These are phyloP conservation scores for Thymus quinquecostatus DNA, from an alignment of 257 asterid species.

Conservation along the genomic window DNA sequence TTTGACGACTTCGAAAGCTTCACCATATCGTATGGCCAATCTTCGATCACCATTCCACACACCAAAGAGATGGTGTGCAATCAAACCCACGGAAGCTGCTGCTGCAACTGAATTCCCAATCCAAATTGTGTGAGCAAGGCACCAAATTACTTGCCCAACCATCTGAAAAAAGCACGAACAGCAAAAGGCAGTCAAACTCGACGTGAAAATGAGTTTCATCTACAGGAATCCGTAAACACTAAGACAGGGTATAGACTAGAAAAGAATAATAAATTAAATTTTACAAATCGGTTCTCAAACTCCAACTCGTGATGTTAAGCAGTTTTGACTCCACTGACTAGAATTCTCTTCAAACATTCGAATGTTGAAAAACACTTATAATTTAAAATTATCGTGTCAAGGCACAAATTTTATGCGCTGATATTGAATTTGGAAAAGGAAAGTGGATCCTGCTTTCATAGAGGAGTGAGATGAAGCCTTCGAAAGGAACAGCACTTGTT, in stretches of 20 bases:
- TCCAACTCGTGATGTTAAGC: background rate
- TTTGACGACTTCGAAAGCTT: conserved; percentile 79
- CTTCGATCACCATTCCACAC: conserved; percentile 98
- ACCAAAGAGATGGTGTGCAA: conserved; percentile 92
- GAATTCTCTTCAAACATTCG: too few species aligned
- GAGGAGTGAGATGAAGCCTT: too few species aligned
- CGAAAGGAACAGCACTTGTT: background rate
- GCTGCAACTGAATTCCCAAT: conserved; percentile 88
- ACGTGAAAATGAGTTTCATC: background rate
- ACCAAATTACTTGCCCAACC: conserved; percentile 98
- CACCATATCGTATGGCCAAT: conserved; percentile 74
- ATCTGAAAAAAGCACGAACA: conserved; percentile 42
- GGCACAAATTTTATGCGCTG: background rate
- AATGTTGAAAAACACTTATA: background rate
- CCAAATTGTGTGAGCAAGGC: conserved; percentile 94
- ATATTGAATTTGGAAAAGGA: background rate
- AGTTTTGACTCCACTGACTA: background rate
- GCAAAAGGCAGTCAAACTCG: background rate
- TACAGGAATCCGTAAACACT: background rate
- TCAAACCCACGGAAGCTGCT: conserved; percentile 90
- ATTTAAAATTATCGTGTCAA: background rate
- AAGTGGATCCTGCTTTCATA: background rate
- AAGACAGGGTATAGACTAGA: background rate
- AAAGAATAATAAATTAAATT: background rate
- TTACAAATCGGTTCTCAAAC: background rate